phyloP scores from a whole-genome alignment of 2,329 filamentous ascomycete species.

The Calonectria crousiana region DNA sequence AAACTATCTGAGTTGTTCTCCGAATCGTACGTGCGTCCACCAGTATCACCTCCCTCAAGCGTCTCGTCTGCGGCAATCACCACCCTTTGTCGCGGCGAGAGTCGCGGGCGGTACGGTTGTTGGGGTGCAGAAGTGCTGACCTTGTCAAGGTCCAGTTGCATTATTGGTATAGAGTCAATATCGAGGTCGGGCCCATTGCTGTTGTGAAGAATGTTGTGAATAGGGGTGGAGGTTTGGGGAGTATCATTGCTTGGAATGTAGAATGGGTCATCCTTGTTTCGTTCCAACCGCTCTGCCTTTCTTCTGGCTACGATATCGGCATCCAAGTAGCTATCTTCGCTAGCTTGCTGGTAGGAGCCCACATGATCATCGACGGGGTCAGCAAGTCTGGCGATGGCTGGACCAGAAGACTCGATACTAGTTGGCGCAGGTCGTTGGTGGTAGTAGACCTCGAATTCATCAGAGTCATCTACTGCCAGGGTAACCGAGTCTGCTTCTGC shows the following conservation, averaged over 20 bases:
- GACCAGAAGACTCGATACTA: constrained; percentile 62
- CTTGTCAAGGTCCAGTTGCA: constrained; percentile 85
- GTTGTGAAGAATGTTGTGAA: constrained; percentile 80
- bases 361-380: constrained; percentile 62
- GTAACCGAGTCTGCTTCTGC: constrained; percentile 65
- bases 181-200: constrained; percentile 85
- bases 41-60: constrained; percentile 63
- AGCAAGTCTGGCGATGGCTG: constrained; percentile 66
- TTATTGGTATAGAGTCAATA: constrained; percentile 95
- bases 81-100: constrained; percentile 69
- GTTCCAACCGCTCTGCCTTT: constrained; percentile 81
- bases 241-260: constrained; percentile 78
- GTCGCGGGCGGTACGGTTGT: constrained; percentile 47
- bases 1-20: constrained; percentile 63
- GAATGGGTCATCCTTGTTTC: constrained; percentile 94
- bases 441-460: constrained; percentile 77
- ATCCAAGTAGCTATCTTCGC: constrained; percentile 76
- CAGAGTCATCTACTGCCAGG: constrained; percentile 66
- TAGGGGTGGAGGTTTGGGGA: constrained; percentile 77
- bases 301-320: constrained; percentile 79
- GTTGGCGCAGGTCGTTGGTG: constrained; percentile 66
- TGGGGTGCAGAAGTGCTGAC: constrained; percentile 49
- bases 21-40: constrained; percentile 66
- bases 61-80: constrained; percentile 81
- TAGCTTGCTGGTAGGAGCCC: constrained; percentile 70